Evolutionary conservation across 257 asterid species (phyloP), one percentile per base, ranked within the genome.

Genomic region (Ilex aquifolium): DNA sequence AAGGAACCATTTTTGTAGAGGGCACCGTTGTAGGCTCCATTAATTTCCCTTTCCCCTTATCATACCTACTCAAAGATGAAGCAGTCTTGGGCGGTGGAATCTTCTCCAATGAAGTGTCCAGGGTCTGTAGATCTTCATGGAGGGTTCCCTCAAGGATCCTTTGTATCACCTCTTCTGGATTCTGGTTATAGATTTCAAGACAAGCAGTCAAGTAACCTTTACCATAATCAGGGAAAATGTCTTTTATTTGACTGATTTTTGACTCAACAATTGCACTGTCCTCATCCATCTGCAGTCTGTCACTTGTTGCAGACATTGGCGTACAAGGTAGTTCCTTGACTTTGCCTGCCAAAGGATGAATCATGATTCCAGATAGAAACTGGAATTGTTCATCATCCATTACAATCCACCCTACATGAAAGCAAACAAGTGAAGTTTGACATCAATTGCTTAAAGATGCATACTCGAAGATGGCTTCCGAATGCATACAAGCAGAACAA

Each of bases 121-220:
- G 80, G 39, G 82, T 77, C 62, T 71, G 86, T 49, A 93, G 80
- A 60, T 93, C 97, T 64, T 89, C 78, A 51, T 93, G 97, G 69
- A 93, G 96, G 40, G 94, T 83, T 58, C 92, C 88, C 65, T 93
- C 99, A 11, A 93, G 83, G 69, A 93, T 87, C 74, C 99, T 82
- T 80, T 93, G 99, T 70, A 93, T 87, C 42, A 93, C 99, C 68
- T 85, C 95, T 76, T 93, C 97, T 17, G 97, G 76, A 66, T 87
- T 80, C 42, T 82, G 90, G 83, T 93, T 87, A 68, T 87, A 93
- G 32, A 85, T 96, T 76, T 90, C 97, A 44, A 93, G 99, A 72
- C 97, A 93, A 59, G 91, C 94, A 55, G 77, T 82, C 71, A 93
- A 70, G 82, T 80, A 93, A 31, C 97, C 97, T 54, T 80, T 83